A percentile compares a stretch with the other conserved stretches of the same genome.
phyloP scores from a whole-genome alignment of 169 alveolate species.

The Cryptosporidium xiaoi region DNA sequence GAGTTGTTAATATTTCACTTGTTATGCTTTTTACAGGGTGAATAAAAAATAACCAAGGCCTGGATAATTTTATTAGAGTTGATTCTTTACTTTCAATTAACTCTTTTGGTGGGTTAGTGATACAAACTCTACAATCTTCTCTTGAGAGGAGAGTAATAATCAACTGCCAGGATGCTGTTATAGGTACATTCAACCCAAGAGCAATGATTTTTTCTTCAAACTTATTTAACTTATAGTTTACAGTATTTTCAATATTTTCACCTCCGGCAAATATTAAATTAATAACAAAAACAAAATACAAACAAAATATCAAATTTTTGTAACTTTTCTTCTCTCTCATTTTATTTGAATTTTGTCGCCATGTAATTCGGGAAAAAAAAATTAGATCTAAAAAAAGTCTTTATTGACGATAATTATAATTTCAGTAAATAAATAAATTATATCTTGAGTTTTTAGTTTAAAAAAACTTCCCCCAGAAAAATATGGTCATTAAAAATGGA shows the following conservation, averaged over 20 bases:
- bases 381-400: no score
- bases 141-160: slow-evolving; percentile 10
- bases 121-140: background rate
- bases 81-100: background rate
- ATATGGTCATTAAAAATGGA: no score
- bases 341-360: no score
- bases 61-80: background rate
- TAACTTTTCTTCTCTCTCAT: no score
- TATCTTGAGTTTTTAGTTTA: no score
- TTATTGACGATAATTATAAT: no score
- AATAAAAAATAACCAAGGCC: slow-evolving; percentile 14
- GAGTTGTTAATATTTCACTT: slow-evolving; percentile 11
- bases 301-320: no score
- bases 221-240: background rate
- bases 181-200: slow-evolving; percentile 1
- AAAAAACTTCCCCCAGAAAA: no score
- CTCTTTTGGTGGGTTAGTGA: slow-evolving; percentile 34
- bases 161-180: slow-evolving; percentile 54
- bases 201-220: slow-evolving; percentile 10
- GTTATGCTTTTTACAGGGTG: slow-evolving; percentile 35
- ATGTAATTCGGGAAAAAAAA: no score
- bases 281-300: no score
- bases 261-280: background rate
- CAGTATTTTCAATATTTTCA: background rate
- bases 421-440: no score